phyloP scores from a whole-genome alignment of 75 land plant species.

The Selaginella moellendorffii region DNA sequence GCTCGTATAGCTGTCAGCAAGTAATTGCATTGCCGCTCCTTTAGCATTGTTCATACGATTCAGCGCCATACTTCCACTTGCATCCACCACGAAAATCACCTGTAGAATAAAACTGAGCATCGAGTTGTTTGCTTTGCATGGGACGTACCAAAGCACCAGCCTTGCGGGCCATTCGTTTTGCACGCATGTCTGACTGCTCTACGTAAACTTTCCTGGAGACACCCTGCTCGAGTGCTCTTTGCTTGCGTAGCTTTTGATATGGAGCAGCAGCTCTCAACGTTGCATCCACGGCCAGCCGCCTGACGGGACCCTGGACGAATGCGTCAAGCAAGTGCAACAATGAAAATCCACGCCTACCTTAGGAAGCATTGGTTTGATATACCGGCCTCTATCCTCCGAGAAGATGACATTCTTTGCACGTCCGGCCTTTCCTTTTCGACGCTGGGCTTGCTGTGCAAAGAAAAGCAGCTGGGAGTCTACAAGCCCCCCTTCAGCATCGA shows the following conservation, averaged over 20 bases:
- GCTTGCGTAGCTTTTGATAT: conserved; percentile 73
- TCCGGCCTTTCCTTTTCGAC: conserved; percentile 83
- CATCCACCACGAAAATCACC: conserved; percentile 99
- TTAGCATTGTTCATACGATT: conserved; percentile 99
- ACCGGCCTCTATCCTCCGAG: conserved; percentile 95
- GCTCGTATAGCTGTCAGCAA: conserved; percentile 96
- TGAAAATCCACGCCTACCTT: conserved; percentile 35
- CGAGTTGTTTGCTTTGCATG: background rate
- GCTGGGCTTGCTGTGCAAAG: conserved; percentile 94
- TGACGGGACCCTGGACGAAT: conserved; percentile 63
- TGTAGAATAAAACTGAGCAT: conserved; percentile 17
- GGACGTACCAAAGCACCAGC: conserved; percentile 83
- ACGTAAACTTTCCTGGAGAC: conserved; percentile 61
- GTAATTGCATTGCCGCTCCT: conserved; percentile 90
- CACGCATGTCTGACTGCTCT: conserved; percentile 87
- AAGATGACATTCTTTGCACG: conserved; percentile 99
- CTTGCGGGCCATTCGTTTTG: conserved; percentile 93
- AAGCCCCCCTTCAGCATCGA: conserved; percentile 97
- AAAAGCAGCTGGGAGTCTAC: conserved; percentile 89
- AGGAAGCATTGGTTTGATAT: conserved; percentile 98
- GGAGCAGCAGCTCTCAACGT: conserved; percentile 98
- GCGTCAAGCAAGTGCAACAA: background rate
- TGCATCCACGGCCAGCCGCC: conserved; percentile 92
- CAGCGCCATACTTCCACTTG: conserved; percentile 98
- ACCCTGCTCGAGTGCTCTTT: conserved; percentile 38